Percentiles rank a stretch among this genome's conserved stretches.
Conservation (phyloP, 768 basidiomycete species). For the Naganishia friedmannii region DNA sequence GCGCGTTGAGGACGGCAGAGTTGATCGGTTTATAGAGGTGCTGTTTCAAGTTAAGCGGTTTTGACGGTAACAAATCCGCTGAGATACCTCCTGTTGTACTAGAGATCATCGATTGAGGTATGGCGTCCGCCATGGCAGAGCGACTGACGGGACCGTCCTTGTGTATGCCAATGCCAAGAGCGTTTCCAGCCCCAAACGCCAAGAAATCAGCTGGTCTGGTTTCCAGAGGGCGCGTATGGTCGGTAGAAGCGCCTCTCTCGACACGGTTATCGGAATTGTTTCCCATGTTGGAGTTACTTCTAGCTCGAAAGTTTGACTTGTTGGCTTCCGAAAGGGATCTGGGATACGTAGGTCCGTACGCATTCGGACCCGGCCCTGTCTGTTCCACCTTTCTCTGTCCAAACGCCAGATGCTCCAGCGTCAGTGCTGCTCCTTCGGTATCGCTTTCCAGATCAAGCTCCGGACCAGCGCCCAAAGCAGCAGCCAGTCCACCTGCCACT, state of each 20-base stretch:
- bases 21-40: conserved; percentile 22
- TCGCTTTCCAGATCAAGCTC: conserved; percentile 40
- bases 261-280: background rate
- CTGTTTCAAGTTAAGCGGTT: conserved; percentile 13
- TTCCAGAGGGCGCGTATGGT: background rate
- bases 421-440: conserved; percentile 50
- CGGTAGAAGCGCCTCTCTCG: background rate
- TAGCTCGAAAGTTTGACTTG: conserved; percentile 6
- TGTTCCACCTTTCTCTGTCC: conserved; percentile 39
- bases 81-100: conserved; percentile 15
- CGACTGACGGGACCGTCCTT: background rate
- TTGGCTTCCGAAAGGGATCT: background rate
- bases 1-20: conserved; percentile 40
- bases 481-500: conserved; percentile 21
- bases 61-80: conserved; percentile 9
- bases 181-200: conserved; percentile 20
- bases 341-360: conserved; percentile 20
- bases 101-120: conserved; percentile 16
- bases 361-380: conserved; percentile 21
- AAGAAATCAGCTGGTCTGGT: conserved; percentile 14
- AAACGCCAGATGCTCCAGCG: conserved; percentile 50
- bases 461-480: background rate
- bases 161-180: conserved; percentile 12
- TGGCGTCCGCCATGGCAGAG: conserved; percentile 19
- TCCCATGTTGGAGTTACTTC: conserved; percentile 9